phyloP scores from a whole-genome alignment of 768 basidiomycete genomes.

The Lactarius akahatsu region DNA sequence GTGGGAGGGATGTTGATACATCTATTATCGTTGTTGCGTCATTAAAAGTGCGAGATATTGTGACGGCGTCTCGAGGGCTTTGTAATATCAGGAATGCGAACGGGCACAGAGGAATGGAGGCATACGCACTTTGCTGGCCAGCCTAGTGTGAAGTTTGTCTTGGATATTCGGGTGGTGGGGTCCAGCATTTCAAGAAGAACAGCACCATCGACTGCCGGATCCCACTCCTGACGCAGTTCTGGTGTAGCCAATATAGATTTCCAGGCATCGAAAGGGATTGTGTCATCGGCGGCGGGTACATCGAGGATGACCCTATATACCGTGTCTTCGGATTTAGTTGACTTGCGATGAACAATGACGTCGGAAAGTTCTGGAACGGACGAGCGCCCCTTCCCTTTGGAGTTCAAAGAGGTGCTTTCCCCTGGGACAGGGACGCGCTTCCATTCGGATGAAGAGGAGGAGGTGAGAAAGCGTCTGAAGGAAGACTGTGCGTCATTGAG shows the following conservation, averaged over 20 bases:
- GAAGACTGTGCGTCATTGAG: conserved; percentile 71
- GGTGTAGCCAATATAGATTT: conserved; percentile 80
- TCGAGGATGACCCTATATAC: conserved; percentile 84
- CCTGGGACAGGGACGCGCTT: conserved; percentile 62
- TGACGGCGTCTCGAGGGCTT: conserved; percentile 92
- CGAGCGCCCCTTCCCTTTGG: conserved; percentile 64
- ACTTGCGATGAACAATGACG: conserved; percentile 75
- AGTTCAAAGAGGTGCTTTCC: conserved; percentile 41
- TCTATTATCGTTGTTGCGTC: conserved; percentile 84
- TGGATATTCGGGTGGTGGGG: conserved; percentile 77
- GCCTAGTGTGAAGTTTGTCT: conserved; percentile 89
- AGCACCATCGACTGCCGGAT: conserved; percentile 87
- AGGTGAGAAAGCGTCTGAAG: conserved; percentile 76
- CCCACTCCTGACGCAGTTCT: conserved; percentile 89
- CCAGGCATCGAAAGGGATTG: conserved; percentile 70
- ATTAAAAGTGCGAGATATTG: conserved; percentile 82
- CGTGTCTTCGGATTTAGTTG: conserved; percentile 66
- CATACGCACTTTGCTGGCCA: conserved; percentile 92
- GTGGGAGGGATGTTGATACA: conserved; percentile 90
- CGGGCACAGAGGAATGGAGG: neutral
- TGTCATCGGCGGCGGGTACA: conserved; percentile 57
- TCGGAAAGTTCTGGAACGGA: conserved; percentile 61
- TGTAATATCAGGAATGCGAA: conserved; percentile 8
- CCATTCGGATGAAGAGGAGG: conserved; percentile 72
- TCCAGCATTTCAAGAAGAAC: conserved; percentile 85